Conservation (phyloP, 2,329 filamentous ascomycete species). For the Colletotrichum chrysophilum region DNA sequence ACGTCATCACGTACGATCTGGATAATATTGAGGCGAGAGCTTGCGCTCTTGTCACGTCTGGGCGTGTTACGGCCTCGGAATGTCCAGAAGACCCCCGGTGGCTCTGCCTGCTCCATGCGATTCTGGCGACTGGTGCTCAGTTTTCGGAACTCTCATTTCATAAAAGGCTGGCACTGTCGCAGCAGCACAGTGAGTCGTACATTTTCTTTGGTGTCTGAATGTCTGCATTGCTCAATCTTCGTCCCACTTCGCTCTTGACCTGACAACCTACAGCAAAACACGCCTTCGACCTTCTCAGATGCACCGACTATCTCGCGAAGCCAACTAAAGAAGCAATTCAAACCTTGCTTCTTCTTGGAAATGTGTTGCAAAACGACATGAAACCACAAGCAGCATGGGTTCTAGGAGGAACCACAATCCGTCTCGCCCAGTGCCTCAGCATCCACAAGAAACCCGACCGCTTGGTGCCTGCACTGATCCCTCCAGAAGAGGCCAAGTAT, state of each 20-base stretch:
- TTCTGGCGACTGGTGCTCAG: not conserved
- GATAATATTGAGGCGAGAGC: not conserved
- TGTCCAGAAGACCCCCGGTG: not conserved
- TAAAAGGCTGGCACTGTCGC: not conserved
- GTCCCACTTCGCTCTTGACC: not conserved
- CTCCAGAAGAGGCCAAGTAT: not conserved
- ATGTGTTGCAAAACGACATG: slow-evolving; percentile 16
- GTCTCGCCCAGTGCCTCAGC: slow-evolving; percentile 11
- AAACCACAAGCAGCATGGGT: slow-evolving; percentile 21
- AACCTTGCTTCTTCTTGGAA: slow-evolving; percentile 2
- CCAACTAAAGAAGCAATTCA: not conserved
- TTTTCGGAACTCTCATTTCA: not conserved
- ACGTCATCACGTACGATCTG: not conserved
- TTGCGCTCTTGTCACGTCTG: not conserved
- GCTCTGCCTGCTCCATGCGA: not conserved
- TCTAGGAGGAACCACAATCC: slow-evolving; percentile 7
- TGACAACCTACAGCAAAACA: not conserved
- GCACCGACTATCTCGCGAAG: not conserved
- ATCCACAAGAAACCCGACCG: not conserved
- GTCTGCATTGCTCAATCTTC: not conserved
- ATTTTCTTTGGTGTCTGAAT: not conserved
- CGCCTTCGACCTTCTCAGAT: not conserved
- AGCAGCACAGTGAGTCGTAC: not conserved
- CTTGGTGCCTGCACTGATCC: not conserved
- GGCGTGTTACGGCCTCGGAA: not conserved